These are phyloP conservation scores for Primulina huaijiensis DNA, from an alignment of 257 asterid genomes.

Conservation along the genomic window DNA sequence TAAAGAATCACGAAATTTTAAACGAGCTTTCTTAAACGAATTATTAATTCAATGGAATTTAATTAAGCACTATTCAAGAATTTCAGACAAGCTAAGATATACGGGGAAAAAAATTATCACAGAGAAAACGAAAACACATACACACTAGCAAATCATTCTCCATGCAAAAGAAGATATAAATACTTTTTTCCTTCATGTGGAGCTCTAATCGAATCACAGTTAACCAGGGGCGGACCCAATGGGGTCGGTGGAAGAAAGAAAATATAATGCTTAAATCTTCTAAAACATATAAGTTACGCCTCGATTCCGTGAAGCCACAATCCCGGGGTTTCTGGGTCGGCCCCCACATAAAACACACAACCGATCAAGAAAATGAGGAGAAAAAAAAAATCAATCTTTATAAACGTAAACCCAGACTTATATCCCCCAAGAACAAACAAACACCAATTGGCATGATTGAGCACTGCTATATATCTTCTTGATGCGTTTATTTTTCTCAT, in stretches of 20 bases:
- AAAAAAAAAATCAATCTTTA: slow-evolving; percentile 7
- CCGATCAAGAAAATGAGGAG: background rate
- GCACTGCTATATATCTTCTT: background rate
- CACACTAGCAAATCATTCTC: background rate
- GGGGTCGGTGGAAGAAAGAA: background rate
- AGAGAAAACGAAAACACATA: too few relatives aligned
- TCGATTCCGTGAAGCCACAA: background rate
- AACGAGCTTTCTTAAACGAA: slow-evolving; percentile 3
- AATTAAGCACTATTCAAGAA: background rate
- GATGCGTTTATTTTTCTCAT: background rate
- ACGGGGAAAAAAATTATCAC: background rate
- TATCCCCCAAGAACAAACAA: slow-evolving; percentile 1
- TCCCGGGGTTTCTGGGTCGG: background rate
- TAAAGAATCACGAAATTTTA: slow-evolving; percentile 4
- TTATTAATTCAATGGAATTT: background rate
- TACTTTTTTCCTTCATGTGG: too few relatives aligned
- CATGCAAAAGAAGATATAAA: background rate
- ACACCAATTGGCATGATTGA: background rate
- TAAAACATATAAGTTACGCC: background rate
- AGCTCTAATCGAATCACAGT: background rate
- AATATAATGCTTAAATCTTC: background rate
- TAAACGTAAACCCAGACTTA: background rate
- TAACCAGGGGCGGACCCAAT: background rate
- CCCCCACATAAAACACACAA: background rate
- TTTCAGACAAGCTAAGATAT: background rate